These are phyloP conservation scores for Scleroderma bovista DNA, from an alignment of 768 basidiomycete species.

Conservation along the genomic window DNA sequence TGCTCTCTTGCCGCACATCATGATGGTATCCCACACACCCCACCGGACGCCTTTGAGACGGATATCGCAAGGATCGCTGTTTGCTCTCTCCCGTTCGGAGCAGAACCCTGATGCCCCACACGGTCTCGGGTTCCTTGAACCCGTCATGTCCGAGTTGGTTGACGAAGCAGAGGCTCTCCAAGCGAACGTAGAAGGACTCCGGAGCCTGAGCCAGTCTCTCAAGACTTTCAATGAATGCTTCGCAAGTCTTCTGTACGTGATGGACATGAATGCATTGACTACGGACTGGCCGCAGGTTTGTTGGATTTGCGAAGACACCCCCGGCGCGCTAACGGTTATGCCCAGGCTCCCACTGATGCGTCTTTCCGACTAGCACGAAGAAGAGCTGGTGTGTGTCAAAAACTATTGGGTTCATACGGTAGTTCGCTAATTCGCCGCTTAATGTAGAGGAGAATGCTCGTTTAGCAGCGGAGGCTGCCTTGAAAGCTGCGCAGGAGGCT, in stretches of 20 bases:
- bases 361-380: constrained; percentile 55
- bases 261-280: constrained; percentile 95
- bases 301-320: background rate
- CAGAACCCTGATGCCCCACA: constrained; percentile 71
- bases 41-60: constrained; percentile 82
- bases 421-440: background rate
- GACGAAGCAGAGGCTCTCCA: constrained; percentile 85
- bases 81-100: constrained; percentile 70
- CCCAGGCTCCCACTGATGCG: constrained; percentile 52
- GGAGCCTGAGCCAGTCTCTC: constrained; percentile 67
- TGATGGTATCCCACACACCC: constrained; percentile 36
- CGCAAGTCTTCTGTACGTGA: constrained; percentile 83
- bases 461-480: constrained; percentile 47
- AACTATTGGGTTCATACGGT: background rate
- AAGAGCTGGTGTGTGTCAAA: constrained; percentile 47
- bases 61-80: constrained; percentile 88
- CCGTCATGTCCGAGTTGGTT: constrained; percentile 76
- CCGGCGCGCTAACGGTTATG: background rate
- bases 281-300: constrained; percentile 85
- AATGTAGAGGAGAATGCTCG: constrained; percentile 52
- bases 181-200: constrained; percentile 67
- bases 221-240: constrained; percentile 90
- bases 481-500: constrained; percentile 31
- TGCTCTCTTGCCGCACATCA: too few relatives aligned
- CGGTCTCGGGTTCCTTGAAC: constrained; percentile 80